Evolutionary conservation across 305 asterid genomes (phyloP).

Genomic region (Rubia balearica): DNA sequence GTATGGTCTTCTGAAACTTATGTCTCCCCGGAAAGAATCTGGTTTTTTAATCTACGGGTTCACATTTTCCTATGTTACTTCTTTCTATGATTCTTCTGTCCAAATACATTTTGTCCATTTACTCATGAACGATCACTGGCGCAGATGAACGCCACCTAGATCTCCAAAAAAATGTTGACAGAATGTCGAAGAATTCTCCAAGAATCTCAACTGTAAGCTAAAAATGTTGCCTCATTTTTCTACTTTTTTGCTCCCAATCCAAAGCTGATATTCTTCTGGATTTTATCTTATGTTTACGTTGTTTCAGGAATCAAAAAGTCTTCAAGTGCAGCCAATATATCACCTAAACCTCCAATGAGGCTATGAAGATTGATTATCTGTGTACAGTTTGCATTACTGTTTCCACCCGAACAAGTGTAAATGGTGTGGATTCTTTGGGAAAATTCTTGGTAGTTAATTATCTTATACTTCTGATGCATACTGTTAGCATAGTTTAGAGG

Average conservation of each 20-base stretch:
- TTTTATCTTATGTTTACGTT: neutral
- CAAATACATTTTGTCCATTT: neutral
- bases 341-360: conserved; percentile 1
- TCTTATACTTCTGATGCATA: neutral
- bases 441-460: neutral
- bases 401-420: neutral
- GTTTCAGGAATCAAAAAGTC: conserved; percentile 41
- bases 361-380: neutral
- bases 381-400: too few species aligned
- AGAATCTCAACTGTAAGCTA: conserved; percentile 26
- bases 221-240: neutral
- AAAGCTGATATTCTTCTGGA: neutral
- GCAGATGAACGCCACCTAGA: conserved; percentile 27
- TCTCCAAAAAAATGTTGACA: conserved; percentile 25
- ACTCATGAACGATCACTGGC: neutral
- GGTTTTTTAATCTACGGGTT: too few species aligned
- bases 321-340: conserved; percentile 1
- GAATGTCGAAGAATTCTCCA: conserved; percentile 23
- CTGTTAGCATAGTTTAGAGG: too few species aligned
- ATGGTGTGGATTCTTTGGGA: neutral
- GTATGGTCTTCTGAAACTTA: too few species aligned
- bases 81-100: neutral
- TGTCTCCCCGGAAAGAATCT: too few species aligned
- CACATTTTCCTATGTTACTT: neutral
- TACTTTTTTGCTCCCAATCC: neutral